Conservation (phyloP, 192 early-diverging fungal species). For the Coemansia sp. region DNA sequence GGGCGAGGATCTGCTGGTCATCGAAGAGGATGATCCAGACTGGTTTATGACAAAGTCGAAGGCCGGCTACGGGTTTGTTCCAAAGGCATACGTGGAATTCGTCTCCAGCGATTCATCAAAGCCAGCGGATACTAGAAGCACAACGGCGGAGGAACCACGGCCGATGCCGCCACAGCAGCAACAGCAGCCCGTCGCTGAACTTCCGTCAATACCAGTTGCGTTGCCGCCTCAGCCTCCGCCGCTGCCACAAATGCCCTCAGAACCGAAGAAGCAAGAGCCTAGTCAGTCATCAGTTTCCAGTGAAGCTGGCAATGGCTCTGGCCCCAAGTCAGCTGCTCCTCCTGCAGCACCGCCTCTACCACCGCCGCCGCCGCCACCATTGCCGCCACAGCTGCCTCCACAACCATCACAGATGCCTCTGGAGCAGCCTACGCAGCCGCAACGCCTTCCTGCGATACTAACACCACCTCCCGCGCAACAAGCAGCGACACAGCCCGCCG, state of each 20-base stretch:
- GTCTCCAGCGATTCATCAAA: conserved; percentile 14
- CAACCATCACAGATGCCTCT: not conserved
- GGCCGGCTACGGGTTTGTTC: conserved; percentile 77
- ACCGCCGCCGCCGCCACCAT: not conserved
- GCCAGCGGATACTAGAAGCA: not conserved
- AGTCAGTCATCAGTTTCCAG: not conserved
- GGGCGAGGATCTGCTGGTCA: conserved; percentile 69
- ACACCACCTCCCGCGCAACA: not conserved
- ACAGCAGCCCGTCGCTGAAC: not conserved
- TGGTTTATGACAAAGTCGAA: conserved; percentile 87
- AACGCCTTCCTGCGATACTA: not conserved
- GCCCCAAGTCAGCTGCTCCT: not conserved
- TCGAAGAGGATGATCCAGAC: conserved; percentile 84
- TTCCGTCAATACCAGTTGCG: not conserved
- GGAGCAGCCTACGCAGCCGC: not conserved
- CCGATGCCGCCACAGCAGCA: not conserved
- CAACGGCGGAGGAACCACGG: not conserved
- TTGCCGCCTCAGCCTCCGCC: conserved; percentile 13
- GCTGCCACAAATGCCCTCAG: conserved; percentile 8
- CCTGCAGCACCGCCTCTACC: not conserved
- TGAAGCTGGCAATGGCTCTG: not conserved
- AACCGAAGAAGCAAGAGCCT: not conserved
- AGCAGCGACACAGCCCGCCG: conserved; percentile 3
- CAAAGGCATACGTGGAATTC: conserved; percentile 81
- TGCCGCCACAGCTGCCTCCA: conserved; percentile 3